A percentile compares a stretch with the other conserved stretches of the same genome.
These are phyloP conservation scores for Cantharellus cinnabarinus DNA, from an alignment of 768 basidiomycete species.

Conservation along the genomic window DNA sequence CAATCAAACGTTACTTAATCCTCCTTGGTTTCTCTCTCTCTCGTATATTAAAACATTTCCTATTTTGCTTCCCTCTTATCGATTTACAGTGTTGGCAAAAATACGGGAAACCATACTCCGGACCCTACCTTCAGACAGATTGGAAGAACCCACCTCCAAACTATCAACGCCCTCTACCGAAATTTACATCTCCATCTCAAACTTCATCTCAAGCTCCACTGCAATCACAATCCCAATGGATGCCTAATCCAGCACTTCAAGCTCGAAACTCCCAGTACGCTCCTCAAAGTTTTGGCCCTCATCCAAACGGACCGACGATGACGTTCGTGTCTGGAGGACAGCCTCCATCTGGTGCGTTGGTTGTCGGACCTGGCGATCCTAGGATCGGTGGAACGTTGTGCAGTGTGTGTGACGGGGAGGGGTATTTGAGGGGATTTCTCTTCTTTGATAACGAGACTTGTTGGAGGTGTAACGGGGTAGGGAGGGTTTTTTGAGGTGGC, in stretches of 20 bases:
- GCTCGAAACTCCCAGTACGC: background rate
- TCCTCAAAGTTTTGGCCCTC: background rate
- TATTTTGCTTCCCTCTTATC: background rate
- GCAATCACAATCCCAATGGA: too few relatives aligned
- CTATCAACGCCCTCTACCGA: constrained; percentile 23
- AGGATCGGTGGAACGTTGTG: constrained; percentile 48
- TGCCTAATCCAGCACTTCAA: too few relatives aligned
- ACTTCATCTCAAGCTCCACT: background rate
- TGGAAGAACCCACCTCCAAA: constrained; percentile 15
- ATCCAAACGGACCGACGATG: background rate
- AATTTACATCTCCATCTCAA: constrained; percentile 2
- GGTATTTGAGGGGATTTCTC: constrained; percentile 26
- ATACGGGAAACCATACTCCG: constrained; percentile 38
- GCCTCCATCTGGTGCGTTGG: constrained; percentile 24
- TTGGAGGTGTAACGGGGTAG: constrained; percentile 32
- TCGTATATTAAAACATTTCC: background rate
- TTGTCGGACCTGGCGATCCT: constrained; percentile 45
- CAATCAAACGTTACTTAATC: background rate
- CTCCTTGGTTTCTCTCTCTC: background rate
- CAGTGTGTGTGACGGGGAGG: constrained; percentile 42
- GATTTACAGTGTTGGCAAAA: constrained; percentile 42
- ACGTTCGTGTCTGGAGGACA: background rate
- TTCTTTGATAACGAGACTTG: constrained; percentile 36
- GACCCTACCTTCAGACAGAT: constrained; percentile 35
- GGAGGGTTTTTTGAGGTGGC: background rate